A percentile compares a stretch with the other conserved stretches of the same genome.
These are phyloP conservation scores for Apiospora arundinis DNA, from an alignment of 2,329 filamentous ascomycete genomes.

Conservation along the genomic window DNA sequence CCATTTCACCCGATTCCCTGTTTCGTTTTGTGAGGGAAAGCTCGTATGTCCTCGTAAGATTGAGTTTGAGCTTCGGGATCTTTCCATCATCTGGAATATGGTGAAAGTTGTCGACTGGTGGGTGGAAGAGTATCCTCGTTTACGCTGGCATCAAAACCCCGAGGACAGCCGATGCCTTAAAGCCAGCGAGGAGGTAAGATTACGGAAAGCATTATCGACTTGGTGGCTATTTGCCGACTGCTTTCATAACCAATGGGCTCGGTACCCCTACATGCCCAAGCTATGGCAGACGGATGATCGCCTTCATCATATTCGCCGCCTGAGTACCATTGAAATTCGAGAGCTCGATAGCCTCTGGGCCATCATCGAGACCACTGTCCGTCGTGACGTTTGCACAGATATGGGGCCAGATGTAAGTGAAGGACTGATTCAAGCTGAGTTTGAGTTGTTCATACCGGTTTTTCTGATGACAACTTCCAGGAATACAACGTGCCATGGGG, in stretches of 20 bases:
- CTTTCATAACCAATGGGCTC: slow-evolving; percentile 54
- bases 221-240: slow-evolving; percentile 63
- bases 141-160: slow-evolving; percentile 54
- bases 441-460: not conserved
- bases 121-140: slow-evolving; percentile 46
- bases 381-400: slow-evolving; percentile 40
- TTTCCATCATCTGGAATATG: slow-evolving; percentile 39
- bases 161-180: slow-evolving; percentile 53
- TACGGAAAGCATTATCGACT: slow-evolving; percentile 56
- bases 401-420: slow-evolving; percentile 34
- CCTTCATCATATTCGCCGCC: slow-evolving; percentile 36
- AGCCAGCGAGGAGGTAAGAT: slow-evolving; percentile 50
- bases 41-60: slow-evolving; percentile 34
- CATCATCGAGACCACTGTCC: slow-evolving; percentile 33
- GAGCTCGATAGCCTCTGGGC: slow-evolving; percentile 37
- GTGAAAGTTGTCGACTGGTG: slow-evolving; percentile 46
- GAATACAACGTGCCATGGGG: slow-evolving; percentile 36
- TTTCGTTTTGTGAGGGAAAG: slow-evolving; percentile 30
- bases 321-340: slow-evolving; percentile 37
- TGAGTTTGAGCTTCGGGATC: slow-evolving; percentile 33
- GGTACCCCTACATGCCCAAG: slow-evolving; percentile 29
- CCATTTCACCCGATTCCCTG: slow-evolving; percentile 28
- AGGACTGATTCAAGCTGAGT: not conserved
- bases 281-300: slow-evolving; percentile 34
- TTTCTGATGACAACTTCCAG: not conserved